Evolutionary conservation across 257 asterid genomes (phyloP).

Genomic region (Paulownia fortunei): DNA sequence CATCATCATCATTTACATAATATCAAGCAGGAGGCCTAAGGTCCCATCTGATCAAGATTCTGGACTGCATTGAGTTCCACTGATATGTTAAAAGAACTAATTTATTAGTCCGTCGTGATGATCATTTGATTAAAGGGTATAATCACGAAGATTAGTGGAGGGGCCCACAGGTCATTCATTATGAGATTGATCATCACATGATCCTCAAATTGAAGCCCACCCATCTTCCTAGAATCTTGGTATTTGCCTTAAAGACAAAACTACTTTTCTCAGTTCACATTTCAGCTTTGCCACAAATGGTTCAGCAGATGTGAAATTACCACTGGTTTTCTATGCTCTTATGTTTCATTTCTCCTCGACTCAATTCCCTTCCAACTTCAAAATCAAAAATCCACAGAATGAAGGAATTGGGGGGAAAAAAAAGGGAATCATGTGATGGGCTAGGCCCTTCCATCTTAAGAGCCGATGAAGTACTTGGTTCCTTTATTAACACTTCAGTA

Average conservation of each 20-base stretch:
- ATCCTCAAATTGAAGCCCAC: background rate
- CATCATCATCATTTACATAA: background rate
- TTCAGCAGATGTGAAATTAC: background rate
- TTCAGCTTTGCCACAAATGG: background rate
- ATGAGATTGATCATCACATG: background rate
- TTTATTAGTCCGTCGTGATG: background rate
- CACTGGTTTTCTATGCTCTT: background rate
- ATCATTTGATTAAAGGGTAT: background rate
- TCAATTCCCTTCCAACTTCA: no score
- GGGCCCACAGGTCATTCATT: background rate
- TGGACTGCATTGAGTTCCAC: background rate
- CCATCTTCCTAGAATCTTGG: background rate
- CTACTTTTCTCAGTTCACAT: background rate
- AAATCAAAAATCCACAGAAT: no score
- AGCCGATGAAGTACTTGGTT: no score
- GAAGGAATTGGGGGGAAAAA: no score
- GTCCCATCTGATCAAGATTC: constrained; percentile 9
- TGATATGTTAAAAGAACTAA: background rate
- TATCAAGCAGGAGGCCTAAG: background rate
- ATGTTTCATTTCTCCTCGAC: no score
- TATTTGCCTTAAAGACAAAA: background rate
- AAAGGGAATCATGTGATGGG: no score
- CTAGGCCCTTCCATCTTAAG: no score
- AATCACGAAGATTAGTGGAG: background rate
- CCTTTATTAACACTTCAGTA: no score